Evolutionary conservation across 2,329 filamentous ascomycete genomes (phyloP), one percentile per base, ranked within the genome.

Genomic region (Botrytis fabae): DNA sequence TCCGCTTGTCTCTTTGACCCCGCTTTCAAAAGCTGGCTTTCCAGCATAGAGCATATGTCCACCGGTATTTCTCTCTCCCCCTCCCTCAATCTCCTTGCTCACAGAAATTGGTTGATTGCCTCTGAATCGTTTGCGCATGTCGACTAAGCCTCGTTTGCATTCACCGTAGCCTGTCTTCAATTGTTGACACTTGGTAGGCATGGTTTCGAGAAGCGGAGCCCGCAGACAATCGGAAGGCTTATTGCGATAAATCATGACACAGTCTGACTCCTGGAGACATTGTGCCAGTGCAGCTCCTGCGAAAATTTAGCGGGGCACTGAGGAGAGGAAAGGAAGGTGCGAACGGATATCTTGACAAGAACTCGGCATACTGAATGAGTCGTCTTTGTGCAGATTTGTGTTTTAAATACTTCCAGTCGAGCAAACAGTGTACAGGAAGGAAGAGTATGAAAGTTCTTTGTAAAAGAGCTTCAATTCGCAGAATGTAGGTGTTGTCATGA

Each of bases 121-220:
- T 72, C 96, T 90, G 84, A 99, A 98, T 48, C 96, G 92, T 85
- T 98, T 98, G 82, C 96, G 93, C 96, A 99, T 99, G 82, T 99
- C 96, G 78, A 98, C 92, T 90, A 97, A 90, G 77, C 96, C 96
- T 77, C 95, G 92, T 81, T 97, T 97, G 88, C 96, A 99, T 81
- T 98, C 93, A 82, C 93, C 93, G 80, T 97, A 96, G 63, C 94
- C 94, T 82, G 94, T 95, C 82, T 95, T 94, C 74, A 99, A 88
- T 83, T 98, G 95, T 81, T 95, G 94, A 84, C 96, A 99, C 83
- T 92, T 91, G 38, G 89, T 91, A 32, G 96, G 95, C 22, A 99
- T 90, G 10, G 91, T 91, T 76, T 96, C 91, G 82, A 90, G 86
- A 75, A 97, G 90, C 5, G 95, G 95, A 28, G 91, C 87, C 66